Percentiles rank a stretch among this genome's conserved stretches.
Conservation (phyloP, 1,284 basidiomycete species). For the Leucoagaricus sp. region DNA sequence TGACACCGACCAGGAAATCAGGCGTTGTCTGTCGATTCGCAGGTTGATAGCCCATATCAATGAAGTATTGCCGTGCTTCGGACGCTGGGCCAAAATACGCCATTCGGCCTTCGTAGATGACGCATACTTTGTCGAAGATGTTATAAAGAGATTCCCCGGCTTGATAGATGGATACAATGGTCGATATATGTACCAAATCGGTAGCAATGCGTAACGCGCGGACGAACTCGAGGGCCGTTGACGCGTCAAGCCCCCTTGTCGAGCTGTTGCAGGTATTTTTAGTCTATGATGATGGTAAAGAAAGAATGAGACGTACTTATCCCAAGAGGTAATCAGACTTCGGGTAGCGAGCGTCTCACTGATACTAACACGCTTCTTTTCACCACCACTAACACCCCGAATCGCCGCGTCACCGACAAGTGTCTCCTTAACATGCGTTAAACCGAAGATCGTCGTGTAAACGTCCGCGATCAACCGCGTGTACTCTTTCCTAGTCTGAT, state of each 20-base stretch:
- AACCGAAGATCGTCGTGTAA: constrained; percentile 69
- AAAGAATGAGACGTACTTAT: constrained; percentile 27
- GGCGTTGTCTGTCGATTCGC: constrained; percentile 63
- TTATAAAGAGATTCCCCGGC: constrained; percentile 54
- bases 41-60: constrained; percentile 66
- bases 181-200: constrained; percentile 53
- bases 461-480: constrained; percentile 50
- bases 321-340: constrained; percentile 33
- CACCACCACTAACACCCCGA: constrained; percentile 81
- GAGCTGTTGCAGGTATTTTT: constrained; percentile 39
- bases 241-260: constrained; percentile 73
- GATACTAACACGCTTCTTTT: constrained; percentile 64
- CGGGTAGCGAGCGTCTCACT: constrained; percentile 29
- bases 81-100: constrained; percentile 65
- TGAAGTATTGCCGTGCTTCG: constrained; percentile 65
- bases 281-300: not conserved
- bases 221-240: constrained; percentile 68
- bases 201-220: constrained; percentile 62
- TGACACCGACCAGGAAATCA: constrained; percentile 66
- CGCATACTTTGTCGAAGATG: constrained; percentile 68
- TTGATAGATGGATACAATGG: constrained; percentile 74
- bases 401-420: constrained; percentile 76
- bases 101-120: constrained; percentile 71
- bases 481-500: constrained; percentile 47
- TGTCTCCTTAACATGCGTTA: constrained; percentile 61